Conservation (phyloP, 2,329 filamentous ascomycete species). For the Fusarium beomiforme region DNA sequence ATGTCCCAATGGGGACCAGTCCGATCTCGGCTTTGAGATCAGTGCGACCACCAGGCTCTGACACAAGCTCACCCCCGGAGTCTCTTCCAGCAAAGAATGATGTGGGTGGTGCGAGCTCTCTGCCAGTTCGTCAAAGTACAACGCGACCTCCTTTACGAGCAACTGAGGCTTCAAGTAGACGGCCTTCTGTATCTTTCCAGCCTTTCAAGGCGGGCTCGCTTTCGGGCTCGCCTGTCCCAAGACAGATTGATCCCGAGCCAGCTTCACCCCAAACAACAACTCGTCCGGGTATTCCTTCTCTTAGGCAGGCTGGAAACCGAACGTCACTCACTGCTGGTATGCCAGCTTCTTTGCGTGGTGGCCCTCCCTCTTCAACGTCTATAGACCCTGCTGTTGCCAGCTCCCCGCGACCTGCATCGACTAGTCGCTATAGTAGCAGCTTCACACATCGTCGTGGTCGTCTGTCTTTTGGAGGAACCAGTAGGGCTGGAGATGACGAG, state of each 20-base stretch:
- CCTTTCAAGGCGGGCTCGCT: slow-evolving; percentile 96
- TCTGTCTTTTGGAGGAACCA: slow-evolving; percentile 78
- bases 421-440: slow-evolving; percentile 91
- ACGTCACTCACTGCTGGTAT: slow-evolving; percentile 80
- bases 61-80: slow-evolving; percentile 67
- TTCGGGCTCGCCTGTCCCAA: slow-evolving; percentile 81
- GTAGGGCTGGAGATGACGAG: slow-evolving; percentile 74
- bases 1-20: slow-evolving; percentile 79
- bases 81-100: slow-evolving; percentile 61
- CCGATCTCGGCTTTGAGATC: slow-evolving; percentile 85
- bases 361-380: slow-evolving; percentile 64
- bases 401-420: slow-evolving; percentile 81
- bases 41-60: slow-evolving; percentile 69
- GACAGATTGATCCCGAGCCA: slow-evolving; percentile 61
- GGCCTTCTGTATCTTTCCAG: slow-evolving; percentile 89
- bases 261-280: slow-evolving; percentile 65
- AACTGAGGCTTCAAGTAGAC: slow-evolving; percentile 68
- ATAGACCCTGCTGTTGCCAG: slow-evolving; percentile 74
- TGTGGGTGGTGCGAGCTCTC: slow-evolving; percentile 59
- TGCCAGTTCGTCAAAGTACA: slow-evolving; percentile 57
- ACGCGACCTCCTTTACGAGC: slow-evolving; percentile 53
- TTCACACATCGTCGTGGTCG: slow-evolving; percentile 87
- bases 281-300: slow-evolving; percentile 58
- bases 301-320: slow-evolving; percentile 70
- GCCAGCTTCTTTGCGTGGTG: slow-evolving; percentile 76